Percentiles rank a stretch among this genome's conserved stretches.
Conservation (phyloP, 2,329 filamentous ascomycete species). For the Verticillium alfalfae region DNA sequence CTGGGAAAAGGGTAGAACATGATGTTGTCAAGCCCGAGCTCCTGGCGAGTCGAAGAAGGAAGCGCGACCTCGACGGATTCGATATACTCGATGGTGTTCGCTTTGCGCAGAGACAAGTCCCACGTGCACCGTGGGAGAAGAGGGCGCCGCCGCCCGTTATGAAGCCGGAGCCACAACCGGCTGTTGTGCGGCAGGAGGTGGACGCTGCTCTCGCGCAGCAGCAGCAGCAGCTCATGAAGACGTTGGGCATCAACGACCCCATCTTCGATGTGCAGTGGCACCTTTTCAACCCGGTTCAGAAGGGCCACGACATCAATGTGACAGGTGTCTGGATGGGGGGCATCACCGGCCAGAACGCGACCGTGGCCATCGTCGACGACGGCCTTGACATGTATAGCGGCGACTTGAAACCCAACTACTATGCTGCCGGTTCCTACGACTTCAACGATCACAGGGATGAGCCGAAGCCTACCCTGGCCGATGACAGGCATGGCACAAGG, state of each 20-base stretch:
- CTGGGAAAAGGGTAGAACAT: slow-evolving; percentile 55
- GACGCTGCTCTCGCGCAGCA: slow-evolving; percentile 27
- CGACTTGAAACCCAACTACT: slow-evolving; percentile 91
- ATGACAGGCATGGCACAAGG: slow-evolving; percentile 87
- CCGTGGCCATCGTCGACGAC: slow-evolving; percentile 92
- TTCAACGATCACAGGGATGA: slow-evolving; percentile 83
- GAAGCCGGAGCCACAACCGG: slow-evolving; percentile 8
- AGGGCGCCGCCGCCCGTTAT: slow-evolving; percentile 35
- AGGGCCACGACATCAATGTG: slow-evolving; percentile 94
- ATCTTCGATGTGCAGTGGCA: slow-evolving; percentile 97
- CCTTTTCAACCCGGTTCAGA: slow-evolving; percentile 73
- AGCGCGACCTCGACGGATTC: slow-evolving; percentile 44
- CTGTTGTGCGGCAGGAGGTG: slow-evolving; percentile 6
- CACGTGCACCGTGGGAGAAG: slow-evolving; percentile 48
- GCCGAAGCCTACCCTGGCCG: slow-evolving; percentile 73
- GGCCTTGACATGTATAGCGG: slow-evolving; percentile 93
- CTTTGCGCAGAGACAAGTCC: slow-evolving; percentile 69
- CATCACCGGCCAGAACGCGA: slow-evolving; percentile 82
- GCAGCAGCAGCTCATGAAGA: slow-evolving; percentile 55
- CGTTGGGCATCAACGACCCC: slow-evolving; percentile 76
- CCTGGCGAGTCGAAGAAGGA: slow-evolving; percentile 52
- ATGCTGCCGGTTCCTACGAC: slow-evolving; percentile 86
- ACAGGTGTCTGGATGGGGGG: slow-evolving; percentile 87
- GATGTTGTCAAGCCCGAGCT: slow-evolving; percentile 54
- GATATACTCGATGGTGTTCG: slow-evolving; percentile 69